Base-by-base conservation (phyloP, 768 basidiomycete species). In the Amanita brunnescens region DNA sequence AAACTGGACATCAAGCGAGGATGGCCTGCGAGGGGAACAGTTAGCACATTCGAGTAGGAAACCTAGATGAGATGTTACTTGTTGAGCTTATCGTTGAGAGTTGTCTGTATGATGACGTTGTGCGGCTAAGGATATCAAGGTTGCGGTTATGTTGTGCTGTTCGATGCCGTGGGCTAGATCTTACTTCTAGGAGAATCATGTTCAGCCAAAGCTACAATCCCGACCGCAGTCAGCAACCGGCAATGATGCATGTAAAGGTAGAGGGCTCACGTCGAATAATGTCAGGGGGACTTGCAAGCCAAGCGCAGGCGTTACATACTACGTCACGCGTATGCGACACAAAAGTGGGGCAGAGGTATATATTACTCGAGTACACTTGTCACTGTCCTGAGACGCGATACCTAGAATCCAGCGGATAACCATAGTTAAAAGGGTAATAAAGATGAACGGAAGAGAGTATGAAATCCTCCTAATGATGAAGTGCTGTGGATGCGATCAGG, bases 31-130 rank as follows among this genome's bases (percentile, higher is more conserved):
- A 24, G 33, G 54, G 61, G 41, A 63, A 57, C 43, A 39, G 13
- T 37, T 13, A 42, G 50, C 21, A 38, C 26, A 46, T 23, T 16
- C 3, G 12, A 18, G 40, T 16, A n/a, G 20, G 24, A 35, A 23
- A 41, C 38, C 20, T 43, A 46, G 14, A 35, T 10, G 34, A 51
- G 41, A 4, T 55, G 58, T 59, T 63, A 94, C 95, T 92, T 95
- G 58, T 71, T 69, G 53, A 86, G 77, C 69, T 95, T 93, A 59
- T 97, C 94, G 4, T 79, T 70, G 51, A 98, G 72, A 20, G 93
- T 92, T 14, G 83, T 85, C 61, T 93, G 86, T 58, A 97, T 94
- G 66, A 96, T 92, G 57, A 89, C 83, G 67, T 91, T 95, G 62
- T 94, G 88, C 16, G 91, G 76, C 91, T 96, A 49, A 59, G 51